Conservation (phyloP, 2,329 filamentous ascomycete genomes). For the Exophiala bonariae region DNA sequence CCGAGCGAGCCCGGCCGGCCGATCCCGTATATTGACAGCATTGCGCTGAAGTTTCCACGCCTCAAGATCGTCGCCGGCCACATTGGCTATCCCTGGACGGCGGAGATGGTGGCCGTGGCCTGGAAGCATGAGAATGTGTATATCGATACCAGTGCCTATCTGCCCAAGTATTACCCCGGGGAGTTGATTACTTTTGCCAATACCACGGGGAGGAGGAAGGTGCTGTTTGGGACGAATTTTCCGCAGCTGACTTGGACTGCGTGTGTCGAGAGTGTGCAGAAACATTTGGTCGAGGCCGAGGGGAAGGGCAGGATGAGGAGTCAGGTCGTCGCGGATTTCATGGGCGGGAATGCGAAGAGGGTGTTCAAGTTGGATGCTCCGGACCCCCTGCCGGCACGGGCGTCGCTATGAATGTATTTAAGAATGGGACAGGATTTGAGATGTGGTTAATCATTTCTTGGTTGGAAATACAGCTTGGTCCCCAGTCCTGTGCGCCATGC, state of each 20-base stretch:
- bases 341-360: constrained; percentile 25
- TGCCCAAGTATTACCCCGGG: constrained; percentile 28
- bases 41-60: constrained; percentile 28
- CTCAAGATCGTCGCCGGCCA: constrained; percentile 29
- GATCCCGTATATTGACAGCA: constrained; percentile 30
- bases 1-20: constrained; percentile 31
- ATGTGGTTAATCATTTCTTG: no score
- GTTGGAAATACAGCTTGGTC: no score
- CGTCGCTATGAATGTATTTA: constrained; percentile 2
- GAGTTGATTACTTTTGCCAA: constrained; percentile 30
- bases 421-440: no score
- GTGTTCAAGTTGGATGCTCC: constrained; percentile 20
- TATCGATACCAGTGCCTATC: constrained; percentile 29
- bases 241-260: constrained; percentile 28
- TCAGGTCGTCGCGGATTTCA: constrained; percentile 18
- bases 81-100: constrained; percentile 29
- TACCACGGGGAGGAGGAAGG: constrained; percentile 28
- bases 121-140: constrained; percentile 32
- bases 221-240: constrained; percentile 32
- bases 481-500: no score
- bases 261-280: constrained; percentile 25
- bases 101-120: constrained; percentile 27
- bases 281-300: constrained; percentile 3
- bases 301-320: constrained; percentile 3
- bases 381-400: neutral